A percentile compares a stretch with the other conserved stretches of the same genome.
Conservation (phyloP, 1,284 basidiomycete species). For the Ustilago shanxiensis region DNA sequence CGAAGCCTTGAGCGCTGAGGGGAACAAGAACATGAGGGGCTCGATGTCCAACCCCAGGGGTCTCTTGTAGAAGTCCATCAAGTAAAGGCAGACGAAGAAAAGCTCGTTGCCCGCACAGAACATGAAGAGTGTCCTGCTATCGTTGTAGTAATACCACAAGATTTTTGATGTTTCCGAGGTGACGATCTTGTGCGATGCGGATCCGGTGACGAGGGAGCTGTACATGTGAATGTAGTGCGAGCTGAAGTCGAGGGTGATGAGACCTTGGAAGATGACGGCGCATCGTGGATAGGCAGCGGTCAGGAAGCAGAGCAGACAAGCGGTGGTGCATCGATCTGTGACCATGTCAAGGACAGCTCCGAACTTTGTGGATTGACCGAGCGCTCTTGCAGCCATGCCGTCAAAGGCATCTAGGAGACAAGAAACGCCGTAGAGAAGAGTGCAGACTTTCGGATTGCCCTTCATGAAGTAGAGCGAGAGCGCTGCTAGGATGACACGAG, state of each 20-base stretch:
- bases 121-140: slow-evolving; percentile 87
- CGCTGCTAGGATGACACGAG: slow-evolving; percentile 89
- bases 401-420: slow-evolving; percentile 95
- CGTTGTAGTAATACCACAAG: slow-evolving; percentile 92
- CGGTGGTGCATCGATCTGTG: slow-evolving; percentile 96
- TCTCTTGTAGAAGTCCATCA: slow-evolving; percentile 83
- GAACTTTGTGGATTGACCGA: slow-evolving; percentile 91
- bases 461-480: slow-evolving; percentile 90
- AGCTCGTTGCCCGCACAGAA: slow-evolving; percentile 98
- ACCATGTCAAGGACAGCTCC: slow-evolving; percentile 99
- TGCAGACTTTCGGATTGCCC: slow-evolving; percentile 86
- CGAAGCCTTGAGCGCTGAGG: slow-evolving; percentile 36
- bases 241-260: slow-evolving; percentile 96
- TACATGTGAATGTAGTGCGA: slow-evolving; percentile 99
- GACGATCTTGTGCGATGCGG: slow-evolving; percentile 90
- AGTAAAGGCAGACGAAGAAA: slow-evolving; percentile 95
- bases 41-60: slow-evolving; percentile 61
- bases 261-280: slow-evolving; percentile 89
- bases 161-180: slow-evolving; percentile 91
- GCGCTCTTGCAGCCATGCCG: slow-evolving; percentile 88
- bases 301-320: slow-evolving; percentile 93
- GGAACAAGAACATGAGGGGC: slow-evolving; percentile 47
- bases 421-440: slow-evolving; percentile 89
- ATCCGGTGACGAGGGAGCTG: slow-evolving; percentile 93
- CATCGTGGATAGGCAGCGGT: slow-evolving; percentile 86